These are phyloP conservation scores for Nothophytophthora sp. DNA, from an alignment of 352 stramenopile species.

Conservation along the genomic window DNA sequence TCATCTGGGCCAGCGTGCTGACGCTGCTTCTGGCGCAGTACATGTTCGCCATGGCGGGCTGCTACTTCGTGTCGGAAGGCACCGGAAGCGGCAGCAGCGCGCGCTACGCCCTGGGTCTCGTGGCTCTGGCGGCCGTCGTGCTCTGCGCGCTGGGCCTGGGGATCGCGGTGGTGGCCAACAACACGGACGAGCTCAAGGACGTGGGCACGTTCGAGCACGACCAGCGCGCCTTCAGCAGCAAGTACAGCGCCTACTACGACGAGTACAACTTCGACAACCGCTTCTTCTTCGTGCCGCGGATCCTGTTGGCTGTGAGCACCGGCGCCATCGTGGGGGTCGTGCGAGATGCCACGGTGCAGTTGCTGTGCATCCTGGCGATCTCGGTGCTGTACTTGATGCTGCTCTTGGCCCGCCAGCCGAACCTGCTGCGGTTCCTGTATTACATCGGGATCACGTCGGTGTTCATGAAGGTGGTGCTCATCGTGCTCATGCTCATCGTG, in stretches of 20 bases:
- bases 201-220: slow-evolving; percentile 78
- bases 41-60: slow-evolving; percentile 86
- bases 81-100: slow-evolving; percentile 27
- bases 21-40: slow-evolving; percentile 82
- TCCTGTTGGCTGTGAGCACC: slow-evolving; percentile 68
- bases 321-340: slow-evolving; percentile 75
- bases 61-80: slow-evolving; percentile 63
- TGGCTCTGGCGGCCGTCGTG: slow-evolving; percentile 47
- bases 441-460: slow-evolving; percentile 79
- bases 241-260: slow-evolving; percentile 89
- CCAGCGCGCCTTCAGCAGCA: slow-evolving; percentile 72
- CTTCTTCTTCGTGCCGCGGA: slow-evolving; percentile 86
- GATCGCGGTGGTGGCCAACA: slow-evolving; percentile 63
- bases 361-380: slow-evolving; percentile 72
- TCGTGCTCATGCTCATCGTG: slow-evolving; percentile 82
- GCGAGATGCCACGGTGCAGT: slow-evolving; percentile 62
- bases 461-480: slow-evolving; percentile 82
- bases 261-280: slow-evolving; percentile 91
- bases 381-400: slow-evolving; percentile 75
- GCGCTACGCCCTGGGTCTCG: slow-evolving; percentile 46
- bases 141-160: slow-evolving; percentile 66
- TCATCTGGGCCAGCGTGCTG: slow-evolving; percentile 73
- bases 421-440: slow-evolving; percentile 81
- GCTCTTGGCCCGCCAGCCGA: slow-evolving; percentile 69
- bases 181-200: slow-evolving; percentile 72